A percentile compares a stretch with the other conserved stretches of the same genome.
Conservation (phyloP, 139 green algal species). For the Chlamydomonas incerta region DNA sequence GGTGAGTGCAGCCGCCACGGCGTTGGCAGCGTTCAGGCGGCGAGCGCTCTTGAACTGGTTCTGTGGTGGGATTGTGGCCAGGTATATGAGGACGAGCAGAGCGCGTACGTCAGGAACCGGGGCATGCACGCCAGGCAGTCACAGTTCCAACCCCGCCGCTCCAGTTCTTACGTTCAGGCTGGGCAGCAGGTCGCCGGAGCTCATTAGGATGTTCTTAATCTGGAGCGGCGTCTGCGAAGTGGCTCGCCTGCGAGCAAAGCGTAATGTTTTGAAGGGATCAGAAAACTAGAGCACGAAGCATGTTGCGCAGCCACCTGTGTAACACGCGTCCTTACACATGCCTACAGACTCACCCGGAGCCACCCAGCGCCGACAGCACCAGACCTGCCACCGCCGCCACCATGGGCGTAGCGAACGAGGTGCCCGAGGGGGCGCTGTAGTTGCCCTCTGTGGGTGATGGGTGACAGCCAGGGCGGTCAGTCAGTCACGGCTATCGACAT, state of each 20-base stretch:
- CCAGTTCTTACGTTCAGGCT: background rate
- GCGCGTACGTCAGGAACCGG: too few relatives aligned
- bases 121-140: too few relatives aligned
- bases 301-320: too few relatives aligned
- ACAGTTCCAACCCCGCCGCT: too few relatives aligned
- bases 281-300: too few relatives aligned
- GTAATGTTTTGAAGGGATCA: too few relatives aligned
- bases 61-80: too few relatives aligned
- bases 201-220: conserved; percentile 36
- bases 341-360: conserved; percentile 5
- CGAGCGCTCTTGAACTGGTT: background rate
- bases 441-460: background rate
- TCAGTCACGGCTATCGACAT: background rate
- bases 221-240: background rate
- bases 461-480: background rate
- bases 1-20: conserved; percentile 7
- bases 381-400: conserved; percentile 21
- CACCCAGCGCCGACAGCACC: conserved; percentile 21
- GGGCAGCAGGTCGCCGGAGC: conserved; percentile 9
- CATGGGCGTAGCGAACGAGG: conserved; percentile 32
- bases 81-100: too few relatives aligned
- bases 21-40: conserved; percentile 21
- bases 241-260: background rate
- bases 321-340: too few relatives aligned
- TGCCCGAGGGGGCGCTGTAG: conserved; percentile 10